phyloP scores from a whole-genome alignment of 176 grass and related monocot genomes.

The Oryza brachyantha region DNA sequence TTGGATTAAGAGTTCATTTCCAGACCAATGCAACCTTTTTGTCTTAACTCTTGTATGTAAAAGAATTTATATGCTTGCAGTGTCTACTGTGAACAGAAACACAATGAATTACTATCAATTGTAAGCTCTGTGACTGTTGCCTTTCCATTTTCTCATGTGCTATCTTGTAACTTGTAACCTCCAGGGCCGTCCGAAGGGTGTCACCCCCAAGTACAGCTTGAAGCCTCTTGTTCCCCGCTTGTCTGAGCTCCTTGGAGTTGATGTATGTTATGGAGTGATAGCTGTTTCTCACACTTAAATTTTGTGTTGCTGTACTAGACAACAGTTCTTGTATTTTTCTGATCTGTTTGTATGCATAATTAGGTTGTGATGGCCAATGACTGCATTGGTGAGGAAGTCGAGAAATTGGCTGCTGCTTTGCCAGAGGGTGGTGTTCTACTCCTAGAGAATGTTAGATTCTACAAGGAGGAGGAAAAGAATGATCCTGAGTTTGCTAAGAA shows the following conservation, averaged over 20 bases:
- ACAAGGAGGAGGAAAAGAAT: constrained; percentile 98
- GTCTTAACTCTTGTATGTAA: background rate
- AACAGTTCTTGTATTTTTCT: background rate
- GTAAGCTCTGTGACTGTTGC: background rate
- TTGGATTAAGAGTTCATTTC: background rate
- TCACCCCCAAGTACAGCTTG: constrained; percentile 93
- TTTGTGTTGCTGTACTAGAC: background rate
- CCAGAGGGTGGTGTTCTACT: constrained; percentile 88
- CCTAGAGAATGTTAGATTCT: constrained; percentile 92
- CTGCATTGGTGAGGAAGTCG: constrained; percentile 87
- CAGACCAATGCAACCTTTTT: background rate
- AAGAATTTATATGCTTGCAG: background rate
- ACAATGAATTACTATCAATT: background rate
- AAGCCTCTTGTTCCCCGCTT: constrained; percentile 91
- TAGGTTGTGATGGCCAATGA: constrained; percentile 93
- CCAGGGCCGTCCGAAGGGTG: constrained; percentile 93
- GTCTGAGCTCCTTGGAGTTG: constrained; percentile 81
- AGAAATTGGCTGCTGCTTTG: constrained; percentile 63
- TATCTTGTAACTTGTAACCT: constrained; percentile 8
- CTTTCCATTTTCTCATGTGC: constrained; percentile 6
- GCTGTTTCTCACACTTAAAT: background rate
- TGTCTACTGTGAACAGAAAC: background rate
- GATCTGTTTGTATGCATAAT: background rate
- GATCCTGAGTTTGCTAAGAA: constrained; percentile 95
- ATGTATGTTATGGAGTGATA: constrained; percentile 48